Evolutionary conservation across 371 early-diverging fungal genomes (phyloP), one percentile per base, ranked within the genome.

Genomic region (Syncephalastrum contaminatum): DNA sequence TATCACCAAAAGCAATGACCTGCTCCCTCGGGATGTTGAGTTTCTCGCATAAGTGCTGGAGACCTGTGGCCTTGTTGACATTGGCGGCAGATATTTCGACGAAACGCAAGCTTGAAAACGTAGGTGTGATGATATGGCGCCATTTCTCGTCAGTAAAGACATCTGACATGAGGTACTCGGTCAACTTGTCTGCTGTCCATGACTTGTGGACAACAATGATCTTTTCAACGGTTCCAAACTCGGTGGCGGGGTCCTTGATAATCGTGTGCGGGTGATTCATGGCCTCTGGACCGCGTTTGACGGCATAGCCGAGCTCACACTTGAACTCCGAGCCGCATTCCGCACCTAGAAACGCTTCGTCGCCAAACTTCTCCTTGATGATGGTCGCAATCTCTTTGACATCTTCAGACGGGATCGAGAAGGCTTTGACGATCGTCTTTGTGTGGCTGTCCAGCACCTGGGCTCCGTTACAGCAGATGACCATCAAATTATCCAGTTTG

Each of bases 1-100:
- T 69, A 51, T 82, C 82, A 22, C 82, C 82, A 63, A 82, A 82
- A 0, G 82, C 82, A 21, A 77, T 76, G 0, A 80, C 67, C 18
- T 72, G 61, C 4, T 60, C 51, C 1, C 57, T 53, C 1, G 60
- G 41, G 19, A 78, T 47, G 21, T 52, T 53, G 13, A 69, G 30
- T 18, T 64, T 57, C 2, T 65, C 62, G 50, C 75, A 73, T 16
- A 76, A 60, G 42, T 69, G 67, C 15, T 54, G 43, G 3, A 82
- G 57, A 12, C 79, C 73, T 4, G 75, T 60, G 12, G 79, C 82
- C 48, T 82, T 82, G 44, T 65, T 76, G 13, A 82, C 79, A 24
- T 75, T 77, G 12, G 72, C 72, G 24, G 77, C 80, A 1, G 80
- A 72, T 16, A 80, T 73, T 45, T 82, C 82, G n/a, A 82, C 67